Conservation (phyloP, 176 grass and related monocot species). For the Carex cristatella region DNA sequence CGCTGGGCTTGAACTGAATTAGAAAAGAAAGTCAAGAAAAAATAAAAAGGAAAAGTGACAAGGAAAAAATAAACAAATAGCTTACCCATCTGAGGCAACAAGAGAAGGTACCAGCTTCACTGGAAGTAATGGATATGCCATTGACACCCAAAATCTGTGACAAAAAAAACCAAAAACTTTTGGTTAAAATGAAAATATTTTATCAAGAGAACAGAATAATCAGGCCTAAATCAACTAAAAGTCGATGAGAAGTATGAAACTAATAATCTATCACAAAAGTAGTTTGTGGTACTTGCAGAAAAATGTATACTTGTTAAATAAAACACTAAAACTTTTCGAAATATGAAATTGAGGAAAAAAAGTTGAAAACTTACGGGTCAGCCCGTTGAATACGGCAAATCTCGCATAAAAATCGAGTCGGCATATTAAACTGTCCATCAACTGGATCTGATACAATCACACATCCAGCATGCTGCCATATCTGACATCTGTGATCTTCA, state of each 20-base stretch:
- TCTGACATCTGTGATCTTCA: conserved; percentile 54
- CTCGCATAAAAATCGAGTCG: conserved; percentile 74
- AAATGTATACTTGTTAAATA: background rate
- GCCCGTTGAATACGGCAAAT: conserved; percentile 68
- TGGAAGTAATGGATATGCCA: conserved; percentile 53
- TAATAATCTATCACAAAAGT: background rate
- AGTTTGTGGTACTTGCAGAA: background rate
- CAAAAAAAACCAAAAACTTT: background rate
- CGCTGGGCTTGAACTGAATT: conserved; percentile 33
- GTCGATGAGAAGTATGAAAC: background rate
- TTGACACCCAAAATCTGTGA: conserved; percentile 74
- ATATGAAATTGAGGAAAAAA: conserved; percentile 9
- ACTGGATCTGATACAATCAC: conserved; percentile 73
- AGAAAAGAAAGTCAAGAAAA: conserved; percentile 10
- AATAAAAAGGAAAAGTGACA: background rate
- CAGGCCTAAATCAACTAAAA: background rate
- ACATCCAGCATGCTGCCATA: conserved; percentile 74
- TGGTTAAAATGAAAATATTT: background rate
- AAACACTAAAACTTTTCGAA: background rate
- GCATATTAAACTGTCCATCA: conserved; percentile 46
- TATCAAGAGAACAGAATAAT: background rate
- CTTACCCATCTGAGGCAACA: conserved; percentile 67
- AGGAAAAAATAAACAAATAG: background rate
- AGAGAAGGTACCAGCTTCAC: conserved; percentile 63
- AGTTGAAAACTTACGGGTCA: conserved; percentile 57